A percentile compares a stretch with the other conserved stretches of the same genome.
Evolutionary conservation across 2,329 filamentous ascomycete species (phyloP).

Genomic region (Myriosclerotinia duriaeana): DNA sequence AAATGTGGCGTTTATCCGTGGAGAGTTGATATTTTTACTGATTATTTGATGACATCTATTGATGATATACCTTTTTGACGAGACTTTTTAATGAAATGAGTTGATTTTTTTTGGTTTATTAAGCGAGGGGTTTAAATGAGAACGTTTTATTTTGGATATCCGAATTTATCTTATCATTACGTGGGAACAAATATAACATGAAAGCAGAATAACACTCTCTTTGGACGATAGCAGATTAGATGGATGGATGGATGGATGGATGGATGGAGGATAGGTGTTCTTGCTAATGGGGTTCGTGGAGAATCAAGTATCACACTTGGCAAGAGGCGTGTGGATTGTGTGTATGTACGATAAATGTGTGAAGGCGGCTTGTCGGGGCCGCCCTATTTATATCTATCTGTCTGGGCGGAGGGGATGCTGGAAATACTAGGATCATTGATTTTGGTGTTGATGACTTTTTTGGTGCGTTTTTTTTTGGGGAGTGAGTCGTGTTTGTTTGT

Average conservation of each 20-base stretch:
- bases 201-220: not conserved
- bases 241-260: not conserved
- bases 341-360: constrained; percentile 10
- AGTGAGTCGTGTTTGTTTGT: too few relatives aligned
- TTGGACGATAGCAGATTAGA: not conserved
- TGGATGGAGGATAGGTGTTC: not conserved
- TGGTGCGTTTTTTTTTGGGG: too few relatives aligned
- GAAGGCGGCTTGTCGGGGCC: not conserved
- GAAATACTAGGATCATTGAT: not conserved
- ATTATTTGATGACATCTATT: constrained; percentile 3
- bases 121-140: not conserved
- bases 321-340: not conserved
- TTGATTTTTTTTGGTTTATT: not conserved
- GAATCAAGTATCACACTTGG: not conserved
- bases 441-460: not conserved
- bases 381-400: constrained; percentile 1
- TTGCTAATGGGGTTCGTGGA: not conserved
- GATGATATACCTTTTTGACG: not conserved
- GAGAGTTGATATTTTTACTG: not conserved
- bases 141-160: not conserved
- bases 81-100: constrained; percentile 1
- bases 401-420: too few relatives aligned
- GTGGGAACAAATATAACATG: not conserved
- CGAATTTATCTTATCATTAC: not conserved
- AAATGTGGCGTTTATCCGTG: not conserved